Conservation (phyloP, 2,329 filamentous ascomycete species). For the Graphiopsis chlorocephala region DNA sequence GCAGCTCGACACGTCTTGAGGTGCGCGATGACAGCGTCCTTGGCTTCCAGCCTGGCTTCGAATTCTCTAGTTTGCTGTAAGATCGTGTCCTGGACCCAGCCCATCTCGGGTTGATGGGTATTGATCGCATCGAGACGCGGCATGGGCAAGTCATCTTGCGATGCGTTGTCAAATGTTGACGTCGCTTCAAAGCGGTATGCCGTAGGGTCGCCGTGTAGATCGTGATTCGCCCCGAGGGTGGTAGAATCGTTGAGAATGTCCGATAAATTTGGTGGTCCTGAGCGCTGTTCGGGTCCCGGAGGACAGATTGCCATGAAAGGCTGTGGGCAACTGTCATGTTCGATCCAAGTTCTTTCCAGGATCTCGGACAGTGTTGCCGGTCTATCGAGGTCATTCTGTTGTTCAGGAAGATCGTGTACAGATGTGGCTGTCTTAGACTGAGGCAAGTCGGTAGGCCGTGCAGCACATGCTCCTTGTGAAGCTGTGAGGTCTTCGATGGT, state of each 20-base stretch:
- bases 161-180: too few relatives aligned
- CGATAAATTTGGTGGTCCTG: not conserved
- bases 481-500: not conserved
- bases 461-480: not conserved
- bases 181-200: not conserved
- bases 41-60: not conserved
- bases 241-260: not conserved
- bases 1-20: not conserved
- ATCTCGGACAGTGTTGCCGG: not conserved
- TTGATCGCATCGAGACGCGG: not conserved
- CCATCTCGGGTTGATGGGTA: not conserved
- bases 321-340: not conserved
- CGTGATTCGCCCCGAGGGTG: not conserved
- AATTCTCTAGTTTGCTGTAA: not conserved
- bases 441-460: not conserved
- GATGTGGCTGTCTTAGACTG: not conserved
- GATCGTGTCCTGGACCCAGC: not conserved
- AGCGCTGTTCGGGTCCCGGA: not conserved
- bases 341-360: not conserved
- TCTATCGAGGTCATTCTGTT: not conserved
- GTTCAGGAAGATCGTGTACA: not conserved
- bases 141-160: not conserved
- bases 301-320: conserved; percentile 3
- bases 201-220: not conserved
- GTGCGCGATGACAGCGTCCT: conserved; percentile 1